Percentiles rank a stretch among this genome's conserved stretches.
These are phyloP conservation scores for Zymoseptoria passerinii DNA, from an alignment of 2,329 filamentous ascomycete species.

Conservation along the genomic window DNA sequence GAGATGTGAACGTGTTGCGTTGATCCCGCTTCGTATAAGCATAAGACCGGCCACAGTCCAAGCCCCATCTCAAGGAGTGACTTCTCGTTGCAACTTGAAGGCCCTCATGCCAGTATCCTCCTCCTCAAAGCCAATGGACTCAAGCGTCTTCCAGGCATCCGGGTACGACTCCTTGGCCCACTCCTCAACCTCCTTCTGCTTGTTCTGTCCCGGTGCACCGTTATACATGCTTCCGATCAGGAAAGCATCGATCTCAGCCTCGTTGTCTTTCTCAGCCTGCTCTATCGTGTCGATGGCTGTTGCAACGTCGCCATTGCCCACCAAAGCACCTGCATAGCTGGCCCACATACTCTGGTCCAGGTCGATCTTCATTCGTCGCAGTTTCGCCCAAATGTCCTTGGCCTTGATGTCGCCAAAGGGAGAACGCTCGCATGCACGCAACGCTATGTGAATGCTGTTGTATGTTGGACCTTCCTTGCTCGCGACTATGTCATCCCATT, in stretches of 20 bases:
- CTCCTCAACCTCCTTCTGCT: constrained; percentile 61
- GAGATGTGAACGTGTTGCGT: not conserved
- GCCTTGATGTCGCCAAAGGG: constrained; percentile 39
- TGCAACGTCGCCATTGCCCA: constrained; percentile 61
- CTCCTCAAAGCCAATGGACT: constrained; percentile 39
- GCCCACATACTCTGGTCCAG: constrained; percentile 65
- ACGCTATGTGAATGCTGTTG: constrained; percentile 68
- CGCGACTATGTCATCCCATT: constrained; percentile 77
- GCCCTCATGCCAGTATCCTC: constrained; percentile 10
- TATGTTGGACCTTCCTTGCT: constrained; percentile 82
- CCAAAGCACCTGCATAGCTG: constrained; percentile 68
- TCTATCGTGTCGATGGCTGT: constrained; percentile 59
- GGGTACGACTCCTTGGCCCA: constrained; percentile 67
- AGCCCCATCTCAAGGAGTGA: not conserved
- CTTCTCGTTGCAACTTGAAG: constrained; percentile 21
- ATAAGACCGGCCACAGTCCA: not conserved
- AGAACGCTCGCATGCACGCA: constrained; percentile 65
- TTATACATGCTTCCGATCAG: constrained; percentile 78
- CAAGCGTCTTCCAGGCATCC: constrained; percentile 59
- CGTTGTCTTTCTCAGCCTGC: constrained; percentile 58
- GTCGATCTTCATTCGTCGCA: constrained; percentile 68
- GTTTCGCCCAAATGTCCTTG: constrained; percentile 58
- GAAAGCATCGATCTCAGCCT: constrained; percentile 57
- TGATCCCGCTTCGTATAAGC: not conserved
- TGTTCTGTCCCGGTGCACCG: constrained; percentile 49